These are phyloP conservation scores for Fusarium agapanthi DNA, from an alignment of 2,329 filamentous ascomycete genomes.

Conservation along the genomic window DNA sequence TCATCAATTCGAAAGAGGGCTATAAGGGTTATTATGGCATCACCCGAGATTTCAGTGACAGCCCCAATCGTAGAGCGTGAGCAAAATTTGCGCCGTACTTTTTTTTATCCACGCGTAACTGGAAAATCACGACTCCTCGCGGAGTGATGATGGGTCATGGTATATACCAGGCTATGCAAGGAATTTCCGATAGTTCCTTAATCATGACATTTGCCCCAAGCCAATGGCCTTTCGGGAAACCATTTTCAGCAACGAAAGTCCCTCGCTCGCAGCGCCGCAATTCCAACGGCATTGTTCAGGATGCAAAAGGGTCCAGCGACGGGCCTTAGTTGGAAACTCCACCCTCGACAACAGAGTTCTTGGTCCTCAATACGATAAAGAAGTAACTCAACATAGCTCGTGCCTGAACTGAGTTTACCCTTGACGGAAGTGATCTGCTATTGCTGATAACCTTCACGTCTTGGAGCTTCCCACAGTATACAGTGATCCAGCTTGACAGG, in stretches of 20 bases:
- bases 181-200: not conserved
- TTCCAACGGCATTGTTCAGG: not conserved
- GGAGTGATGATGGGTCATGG: not conserved
- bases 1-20: not conserved
- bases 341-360: not conserved
- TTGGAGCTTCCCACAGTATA: not conserved
- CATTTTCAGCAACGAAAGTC: conserved; percentile 2
- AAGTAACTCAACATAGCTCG: not conserved
- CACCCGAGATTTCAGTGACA: not conserved
- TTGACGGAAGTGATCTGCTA: not conserved
- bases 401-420: not conserved
- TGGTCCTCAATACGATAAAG: not conserved
- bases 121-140: not conserved
- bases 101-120: not conserved
- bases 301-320: not conserved
- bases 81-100: not conserved
- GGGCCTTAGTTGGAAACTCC: not conserved
- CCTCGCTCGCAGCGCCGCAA: not conserved
- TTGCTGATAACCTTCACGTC: not conserved
- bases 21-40: not conserved
- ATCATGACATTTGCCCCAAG: not conserved
- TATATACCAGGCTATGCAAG: not conserved
- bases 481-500: not conserved
- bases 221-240: not conserved
- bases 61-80: not conserved